These are phyloP conservation scores for Pleurotus ostreatus DNA, from an alignment of 768 basidiomycete species.

Conservation along the genomic window DNA sequence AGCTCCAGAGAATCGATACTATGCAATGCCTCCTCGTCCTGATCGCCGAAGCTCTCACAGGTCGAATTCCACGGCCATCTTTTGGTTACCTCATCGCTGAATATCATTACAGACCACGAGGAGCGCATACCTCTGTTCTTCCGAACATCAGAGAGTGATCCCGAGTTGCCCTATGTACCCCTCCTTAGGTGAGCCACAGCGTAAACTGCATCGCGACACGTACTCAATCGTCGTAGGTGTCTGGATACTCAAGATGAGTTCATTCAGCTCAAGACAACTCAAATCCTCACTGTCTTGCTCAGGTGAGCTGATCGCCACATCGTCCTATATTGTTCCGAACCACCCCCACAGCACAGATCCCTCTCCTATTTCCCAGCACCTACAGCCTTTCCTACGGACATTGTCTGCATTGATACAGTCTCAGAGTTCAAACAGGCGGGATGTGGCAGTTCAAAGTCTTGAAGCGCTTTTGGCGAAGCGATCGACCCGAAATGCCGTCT, in stretches of 20 bases:
- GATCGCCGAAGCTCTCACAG: slow-evolving; percentile 84
- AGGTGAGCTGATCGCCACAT: slow-evolving; percentile 41
- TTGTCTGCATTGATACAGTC: slow-evolving; percentile 60
- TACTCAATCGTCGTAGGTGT: slow-evolving; percentile 17
- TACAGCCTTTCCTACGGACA: slow-evolving; percentile 56
- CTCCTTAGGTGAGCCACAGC: slow-evolving; percentile 56
- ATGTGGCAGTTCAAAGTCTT: slow-evolving; percentile 89
- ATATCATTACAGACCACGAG: slow-evolving; percentile 61
- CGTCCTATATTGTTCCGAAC: slow-evolving; percentile 6
- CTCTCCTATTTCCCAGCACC: slow-evolving; percentile 43
- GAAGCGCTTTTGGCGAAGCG: slow-evolving; percentile 81
- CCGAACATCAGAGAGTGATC: slow-evolving; percentile 55
- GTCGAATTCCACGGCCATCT: slow-evolving; percentile 33
- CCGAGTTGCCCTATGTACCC: slow-evolving; percentile 77
- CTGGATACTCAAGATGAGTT: slow-evolving; percentile 90
- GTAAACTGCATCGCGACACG: background rate
- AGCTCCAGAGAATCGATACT: slow-evolving; percentile 77
- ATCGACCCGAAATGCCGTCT: slow-evolving; percentile 76
- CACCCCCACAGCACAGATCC: slow-evolving; percentile 41
- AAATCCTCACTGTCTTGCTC: slow-evolving; percentile 84
- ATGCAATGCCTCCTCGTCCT: slow-evolving; percentile 84
- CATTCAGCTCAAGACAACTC: slow-evolving; percentile 84
- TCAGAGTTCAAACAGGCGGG: slow-evolving; percentile 61
- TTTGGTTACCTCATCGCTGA: background rate
- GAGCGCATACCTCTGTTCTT: slow-evolving; percentile 80